Evolutionary conservation across 257 asterid species (phyloP).

Genomic region (Capsicum baccatum): DNA sequence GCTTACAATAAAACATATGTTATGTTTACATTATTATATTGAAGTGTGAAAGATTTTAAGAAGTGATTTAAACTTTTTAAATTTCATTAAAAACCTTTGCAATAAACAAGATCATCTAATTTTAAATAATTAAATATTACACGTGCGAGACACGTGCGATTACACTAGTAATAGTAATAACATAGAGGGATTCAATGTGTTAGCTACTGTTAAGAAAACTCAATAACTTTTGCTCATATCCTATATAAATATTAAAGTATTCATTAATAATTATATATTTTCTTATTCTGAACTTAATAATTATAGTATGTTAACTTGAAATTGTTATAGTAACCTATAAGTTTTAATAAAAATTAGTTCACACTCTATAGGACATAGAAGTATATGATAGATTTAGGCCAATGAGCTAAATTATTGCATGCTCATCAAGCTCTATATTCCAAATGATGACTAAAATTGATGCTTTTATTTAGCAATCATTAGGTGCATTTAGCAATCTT

Average conservation of each 20-base stretch:
- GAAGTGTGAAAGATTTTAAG: too few species aligned
- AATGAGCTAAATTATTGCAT: conserved; percentile 60
- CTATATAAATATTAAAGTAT: not conserved
- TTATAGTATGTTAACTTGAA: too few species aligned
- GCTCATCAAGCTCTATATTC: conserved; percentile 32
- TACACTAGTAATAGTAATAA: too few species aligned
- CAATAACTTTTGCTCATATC: not conserved
- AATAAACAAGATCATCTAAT: too few species aligned
- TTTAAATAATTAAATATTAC: too few species aligned
- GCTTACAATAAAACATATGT: too few species aligned
- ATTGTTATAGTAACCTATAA: too few species aligned
- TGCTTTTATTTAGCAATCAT: conserved; percentile 54
- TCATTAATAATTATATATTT: not conserved
- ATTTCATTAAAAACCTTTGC: too few species aligned
- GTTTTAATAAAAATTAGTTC: too few species aligned
- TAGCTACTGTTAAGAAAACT: not conserved
- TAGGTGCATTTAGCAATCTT: conserved; percentile 36
- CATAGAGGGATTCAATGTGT: not conserved
- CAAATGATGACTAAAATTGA: conserved; percentile 46
- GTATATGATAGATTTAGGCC: conserved; percentile 10
- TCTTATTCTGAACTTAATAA: not conserved
- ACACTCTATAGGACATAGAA: not conserved
- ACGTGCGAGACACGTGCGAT: too few species aligned
- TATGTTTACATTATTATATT: too few species aligned
- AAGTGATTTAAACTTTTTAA: too few species aligned